phyloP scores from a whole-genome alignment of 1,284 basidiomycete genomes.

The Puccinia hordei region DNA sequence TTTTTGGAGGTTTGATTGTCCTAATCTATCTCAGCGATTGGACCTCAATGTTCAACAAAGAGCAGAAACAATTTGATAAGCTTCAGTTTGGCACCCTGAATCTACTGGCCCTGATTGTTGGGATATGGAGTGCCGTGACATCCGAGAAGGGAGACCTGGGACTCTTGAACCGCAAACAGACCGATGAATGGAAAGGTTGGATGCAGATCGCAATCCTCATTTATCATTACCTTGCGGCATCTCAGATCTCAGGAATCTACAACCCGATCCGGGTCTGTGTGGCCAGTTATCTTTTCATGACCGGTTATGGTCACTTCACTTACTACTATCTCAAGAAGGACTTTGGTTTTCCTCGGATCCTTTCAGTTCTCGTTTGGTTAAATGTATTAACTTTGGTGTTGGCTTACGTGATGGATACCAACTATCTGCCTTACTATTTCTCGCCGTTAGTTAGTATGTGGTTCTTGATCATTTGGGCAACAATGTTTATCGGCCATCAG shows the following conservation, averaged over 20 bases:
- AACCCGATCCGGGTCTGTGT: constrained; percentile 83
- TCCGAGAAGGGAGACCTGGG: constrained; percentile 76
- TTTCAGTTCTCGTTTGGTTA: constrained; percentile 74
- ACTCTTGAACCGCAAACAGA: constrained; percentile 83
- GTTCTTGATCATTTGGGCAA: constrained; percentile 81
- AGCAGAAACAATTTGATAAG: constrained; percentile 77
- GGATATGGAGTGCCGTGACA: constrained; percentile 69
- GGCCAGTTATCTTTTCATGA: constrained; percentile 76
- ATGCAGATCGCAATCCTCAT: constrained; percentile 88
- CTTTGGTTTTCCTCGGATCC: constrained; percentile 72
- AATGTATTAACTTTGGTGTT: constrained; percentile 79
- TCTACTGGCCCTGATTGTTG: constrained; percentile 65
- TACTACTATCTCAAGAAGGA: constrained; percentile 84
- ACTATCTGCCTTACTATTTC: constrained; percentile 86
- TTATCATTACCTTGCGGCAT: constrained; percentile 84
- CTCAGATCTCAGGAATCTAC: constrained; percentile 83
- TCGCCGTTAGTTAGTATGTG: constrained; percentile 71
- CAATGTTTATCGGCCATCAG: constrained; percentile 71
- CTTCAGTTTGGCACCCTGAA: constrained; percentile 69
- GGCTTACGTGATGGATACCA: constrained; percentile 83
- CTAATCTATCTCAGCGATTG: constrained; percentile 77
- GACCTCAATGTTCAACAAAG: constrained; percentile 78
- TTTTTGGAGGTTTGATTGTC: constrained; percentile 69
- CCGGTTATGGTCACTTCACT: constrained; percentile 69
- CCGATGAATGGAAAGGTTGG: constrained; percentile 94